Conservation (phyloP, 1,139 yeast species). For the Suhomyces ambrosiae region DNA sequence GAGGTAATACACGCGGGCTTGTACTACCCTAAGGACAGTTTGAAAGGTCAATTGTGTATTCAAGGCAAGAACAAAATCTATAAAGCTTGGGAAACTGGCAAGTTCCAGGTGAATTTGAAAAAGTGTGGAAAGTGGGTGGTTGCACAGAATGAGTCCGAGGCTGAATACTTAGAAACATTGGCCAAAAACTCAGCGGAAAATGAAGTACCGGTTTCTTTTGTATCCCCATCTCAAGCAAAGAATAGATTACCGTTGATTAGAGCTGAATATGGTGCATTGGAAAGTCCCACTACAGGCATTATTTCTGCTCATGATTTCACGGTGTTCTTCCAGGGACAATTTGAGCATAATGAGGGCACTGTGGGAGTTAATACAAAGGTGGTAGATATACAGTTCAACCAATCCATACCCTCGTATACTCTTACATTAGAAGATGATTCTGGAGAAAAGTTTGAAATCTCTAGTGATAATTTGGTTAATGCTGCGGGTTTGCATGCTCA, state of each 20-base stretch:
- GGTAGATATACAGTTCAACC: conserved; percentile 37
- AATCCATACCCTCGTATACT: conserved; percentile 25
- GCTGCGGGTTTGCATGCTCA: conserved; percentile 82
- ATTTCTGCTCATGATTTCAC: conserved; percentile 77
- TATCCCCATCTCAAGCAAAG: conserved; percentile 47
- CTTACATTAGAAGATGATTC: conserved; percentile 35
- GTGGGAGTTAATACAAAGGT: conserved; percentile 65
- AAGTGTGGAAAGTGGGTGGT: conserved; percentile 88
- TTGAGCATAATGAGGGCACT: conserved; percentile 62
- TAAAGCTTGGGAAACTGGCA: conserved; percentile 42
- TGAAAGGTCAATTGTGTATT: conserved; percentile 71
- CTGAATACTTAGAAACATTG: conserved; percentile 56
- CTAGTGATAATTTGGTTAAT: conserved; percentile 64
- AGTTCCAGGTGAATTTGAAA: conserved; percentile 52
- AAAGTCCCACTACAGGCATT: conserved; percentile 87
- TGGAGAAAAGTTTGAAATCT: conserved; percentile 45
- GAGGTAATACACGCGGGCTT: conserved; percentile 93
- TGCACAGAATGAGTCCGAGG: conserved; percentile 72
- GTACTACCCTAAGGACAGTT: conserved; percentile 69
- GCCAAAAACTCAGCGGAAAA: conserved; percentile 50
- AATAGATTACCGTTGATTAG: conserved; percentile 63
- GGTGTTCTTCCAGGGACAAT: conserved; percentile 55
- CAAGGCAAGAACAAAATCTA: conserved; percentile 74
- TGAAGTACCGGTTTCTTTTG: conserved; percentile 61
- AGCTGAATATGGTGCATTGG: conserved; percentile 63